Evolutionary conservation across 140 eudicot species (phyloP).

Genomic region (Oenanthe javanica): DNA sequence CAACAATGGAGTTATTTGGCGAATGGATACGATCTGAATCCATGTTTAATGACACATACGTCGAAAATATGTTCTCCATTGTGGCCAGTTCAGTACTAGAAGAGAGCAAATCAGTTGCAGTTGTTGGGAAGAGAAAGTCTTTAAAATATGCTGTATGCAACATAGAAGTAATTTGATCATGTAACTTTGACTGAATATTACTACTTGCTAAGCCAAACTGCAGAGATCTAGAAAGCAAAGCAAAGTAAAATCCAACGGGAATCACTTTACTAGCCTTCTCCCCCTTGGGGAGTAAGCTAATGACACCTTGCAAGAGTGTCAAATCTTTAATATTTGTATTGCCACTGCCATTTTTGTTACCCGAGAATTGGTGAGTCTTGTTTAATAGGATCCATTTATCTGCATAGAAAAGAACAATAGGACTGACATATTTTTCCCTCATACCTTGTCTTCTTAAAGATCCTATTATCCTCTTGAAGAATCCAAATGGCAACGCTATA

Average conservation of each 20-base stretch:
- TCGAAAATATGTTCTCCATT: slow-evolving; percentile 59
- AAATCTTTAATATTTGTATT: slow-evolving; percentile 18
- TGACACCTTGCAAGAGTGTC: slow-evolving; percentile 36
- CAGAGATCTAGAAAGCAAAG: slow-evolving; percentile 53
- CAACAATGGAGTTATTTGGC: slow-evolving; percentile 40
- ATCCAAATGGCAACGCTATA: slow-evolving; percentile 64
- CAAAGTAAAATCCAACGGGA: slow-evolving; percentile 83
- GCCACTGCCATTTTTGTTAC: slow-evolving; percentile 11
- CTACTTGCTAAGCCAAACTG: slow-evolving; percentile 33
- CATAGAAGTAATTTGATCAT: slow-evolving; percentile 50
- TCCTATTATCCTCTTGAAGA: slow-evolving; percentile 69
- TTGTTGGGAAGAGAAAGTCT: slow-evolving; percentile 56
- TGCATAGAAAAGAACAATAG: slow-evolving; percentile 67
- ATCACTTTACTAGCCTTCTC: slow-evolving; percentile 52
- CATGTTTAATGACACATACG: slow-evolving; percentile 38
- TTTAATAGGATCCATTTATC: slow-evolving; percentile 41
- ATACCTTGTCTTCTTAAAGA: slow-evolving; percentile 90
- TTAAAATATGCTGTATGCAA: slow-evolving; percentile 65
- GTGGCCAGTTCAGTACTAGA: slow-evolving; percentile 40
- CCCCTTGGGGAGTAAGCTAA: slow-evolving; percentile 60
- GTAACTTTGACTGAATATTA: slow-evolving; percentile 39
- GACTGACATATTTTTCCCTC: slow-evolving; percentile 85
- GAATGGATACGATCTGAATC: slow-evolving; percentile 32
- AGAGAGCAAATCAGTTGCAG: slow-evolving; percentile 22
- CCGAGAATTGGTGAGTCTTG: slow-evolving; percentile 21